phyloP scores from a whole-genome alignment of 2,329 filamentous ascomycete genomes.

The Pseudocercospora fuligena region DNA sequence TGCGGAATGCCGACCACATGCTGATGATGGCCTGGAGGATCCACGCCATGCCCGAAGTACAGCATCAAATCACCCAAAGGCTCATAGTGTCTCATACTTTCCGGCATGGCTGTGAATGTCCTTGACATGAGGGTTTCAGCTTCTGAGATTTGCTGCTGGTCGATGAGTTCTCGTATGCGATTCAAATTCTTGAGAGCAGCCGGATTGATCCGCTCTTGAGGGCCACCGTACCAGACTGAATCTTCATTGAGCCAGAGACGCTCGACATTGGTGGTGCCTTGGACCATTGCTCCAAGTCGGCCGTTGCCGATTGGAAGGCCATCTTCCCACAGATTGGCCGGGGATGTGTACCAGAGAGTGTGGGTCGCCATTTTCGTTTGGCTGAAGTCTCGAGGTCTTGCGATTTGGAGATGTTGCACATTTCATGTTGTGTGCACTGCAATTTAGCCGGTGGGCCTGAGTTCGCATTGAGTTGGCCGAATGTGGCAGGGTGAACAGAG shows the following conservation, averaged over 20 bases:
- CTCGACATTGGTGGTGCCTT: slow-evolving; percentile 14
- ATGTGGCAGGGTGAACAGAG: background rate
- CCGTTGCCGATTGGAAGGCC: slow-evolving; percentile 22
- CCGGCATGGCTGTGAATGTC: slow-evolving; percentile 8
- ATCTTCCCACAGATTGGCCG: slow-evolving; percentile 19
- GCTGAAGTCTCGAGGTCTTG: background rate
- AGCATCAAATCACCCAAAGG: slow-evolving; percentile 1
- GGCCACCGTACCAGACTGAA: slow-evolving; percentile 21
- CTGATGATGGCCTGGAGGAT: slow-evolving; percentile 6
- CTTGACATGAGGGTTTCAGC: slow-evolving; percentile 6
- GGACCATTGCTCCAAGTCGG: slow-evolving; percentile 17
- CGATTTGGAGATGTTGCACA: background rate
- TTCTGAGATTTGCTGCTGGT: slow-evolving; percentile 4
- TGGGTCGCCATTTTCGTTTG: background rate
- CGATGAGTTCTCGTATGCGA: slow-evolving; percentile 10
- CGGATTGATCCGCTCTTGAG: slow-evolving; percentile 16
- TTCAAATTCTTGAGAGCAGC: slow-evolving; percentile 12
- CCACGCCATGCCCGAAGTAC: slow-evolving; percentile 7
- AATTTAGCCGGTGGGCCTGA: background rate
- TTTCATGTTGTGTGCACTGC: background rate
- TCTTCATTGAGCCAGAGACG: slow-evolving; percentile 21
- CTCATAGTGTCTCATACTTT: slow-evolving; percentile 9
- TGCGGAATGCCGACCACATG: slow-evolving; percentile 3
- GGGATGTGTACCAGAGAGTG: background rate
- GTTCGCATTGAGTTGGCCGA: background rate